Evolutionary conservation across 106 monocot genomes (phyloP).

Genomic region (Dioscorea zingiberensis): DNA sequence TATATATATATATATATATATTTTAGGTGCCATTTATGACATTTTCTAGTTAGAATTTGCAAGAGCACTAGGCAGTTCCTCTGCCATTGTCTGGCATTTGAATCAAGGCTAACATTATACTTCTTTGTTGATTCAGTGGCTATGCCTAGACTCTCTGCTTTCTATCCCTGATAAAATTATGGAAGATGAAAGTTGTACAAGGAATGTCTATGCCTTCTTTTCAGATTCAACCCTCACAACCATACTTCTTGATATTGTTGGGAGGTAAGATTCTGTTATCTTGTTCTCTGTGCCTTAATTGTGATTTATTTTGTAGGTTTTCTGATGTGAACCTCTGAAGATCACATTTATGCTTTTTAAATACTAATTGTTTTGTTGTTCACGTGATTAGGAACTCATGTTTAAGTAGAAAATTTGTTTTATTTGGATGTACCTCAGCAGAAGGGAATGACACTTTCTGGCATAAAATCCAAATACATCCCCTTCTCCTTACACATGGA

Average conservation of each 20-base stretch:
- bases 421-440: no score
- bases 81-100: not conserved
- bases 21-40: no score
- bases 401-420: no score
- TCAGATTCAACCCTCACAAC: conserved; percentile 49
- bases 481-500: not conserved
- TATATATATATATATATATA: not conserved
- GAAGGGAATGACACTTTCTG: not conserved
- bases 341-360: no score
- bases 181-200: conserved; percentile 11
- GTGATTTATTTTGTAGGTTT: no score
- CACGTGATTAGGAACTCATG: no score
- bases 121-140: conserved; percentile 55
- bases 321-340: no score
- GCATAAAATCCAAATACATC: not conserved
- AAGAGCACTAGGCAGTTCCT: not conserved
- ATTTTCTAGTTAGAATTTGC: no score
- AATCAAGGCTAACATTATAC: conserved; percentile 1
- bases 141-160: conserved; percentile 65
- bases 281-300: no score
- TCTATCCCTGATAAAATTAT: conserved; percentile 36
- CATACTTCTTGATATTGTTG: conserved; percentile 60
- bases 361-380: no score
- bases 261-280: conserved; percentile 42
- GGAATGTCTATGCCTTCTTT: conserved; percentile 26